phyloP scores from a whole-genome alignment of 805 yeast species.

The Zygosaccharomyces siamensis region DNA sequence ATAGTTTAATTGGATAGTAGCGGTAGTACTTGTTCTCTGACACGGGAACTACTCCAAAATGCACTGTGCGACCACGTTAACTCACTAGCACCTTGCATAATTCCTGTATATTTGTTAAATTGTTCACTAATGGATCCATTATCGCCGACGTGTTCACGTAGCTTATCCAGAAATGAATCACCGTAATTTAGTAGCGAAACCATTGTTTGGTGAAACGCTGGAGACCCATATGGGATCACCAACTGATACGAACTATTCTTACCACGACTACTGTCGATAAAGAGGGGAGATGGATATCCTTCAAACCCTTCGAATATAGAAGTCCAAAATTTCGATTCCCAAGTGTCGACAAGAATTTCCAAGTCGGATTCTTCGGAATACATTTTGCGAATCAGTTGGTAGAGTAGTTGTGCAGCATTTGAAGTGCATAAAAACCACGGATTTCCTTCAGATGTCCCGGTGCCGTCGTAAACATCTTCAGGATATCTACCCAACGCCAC shows the following conservation, averaged over 20 bases:
- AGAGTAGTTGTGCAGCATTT: constrained; percentile 60
- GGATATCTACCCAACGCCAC: constrained; percentile 89
- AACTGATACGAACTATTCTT: constrained; percentile 15
- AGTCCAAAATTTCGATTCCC: constrained; percentile 27
- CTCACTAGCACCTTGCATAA: constrained; percentile 79
- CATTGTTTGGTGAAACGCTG: constrained; percentile 45
- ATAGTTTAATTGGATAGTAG: background rate
- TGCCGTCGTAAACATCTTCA: constrained; percentile 83
- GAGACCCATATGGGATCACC: constrained; percentile 31
- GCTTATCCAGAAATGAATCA: constrained; percentile 60
- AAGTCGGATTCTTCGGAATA: constrained; percentile 41
- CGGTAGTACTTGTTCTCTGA: constrained; percentile 42
- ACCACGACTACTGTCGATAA: constrained; percentile 3
- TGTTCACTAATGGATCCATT: constrained; percentile 83
- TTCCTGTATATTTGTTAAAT: constrained; percentile 75
- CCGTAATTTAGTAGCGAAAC: constrained; percentile 48
- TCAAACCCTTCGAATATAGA: constrained; percentile 18
- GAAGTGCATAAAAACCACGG: constrained; percentile 89
- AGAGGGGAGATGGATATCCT: background rate
- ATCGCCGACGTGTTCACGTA: constrained; percentile 54
- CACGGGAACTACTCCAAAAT: constrained; percentile 61
- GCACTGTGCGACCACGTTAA: constrained; percentile 91
- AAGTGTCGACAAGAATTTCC: constrained; percentile 32
- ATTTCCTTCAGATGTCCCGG: constrained; percentile 68
- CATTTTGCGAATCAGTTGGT: constrained; percentile 47